Evolutionary conservation across 371 early-diverging fungal species (phyloP), one percentile per base, ranked within the genome.

Genomic region (Rhizopus stolonifer): DNA sequence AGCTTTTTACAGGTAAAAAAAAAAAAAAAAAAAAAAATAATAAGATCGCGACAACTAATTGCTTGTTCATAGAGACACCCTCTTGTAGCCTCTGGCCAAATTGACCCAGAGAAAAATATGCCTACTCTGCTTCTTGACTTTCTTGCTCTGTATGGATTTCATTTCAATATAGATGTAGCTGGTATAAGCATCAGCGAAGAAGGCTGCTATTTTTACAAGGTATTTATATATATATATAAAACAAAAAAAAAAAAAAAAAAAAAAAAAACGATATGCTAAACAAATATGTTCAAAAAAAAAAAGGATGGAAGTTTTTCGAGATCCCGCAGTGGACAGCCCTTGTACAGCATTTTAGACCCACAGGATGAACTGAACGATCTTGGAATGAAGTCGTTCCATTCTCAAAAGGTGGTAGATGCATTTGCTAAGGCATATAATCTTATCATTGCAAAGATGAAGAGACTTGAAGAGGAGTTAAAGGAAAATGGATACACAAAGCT

Each of bases 41-140:
- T 46, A 38, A 36, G 33, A 23, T 13, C 1, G 22, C 13, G 11
- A 43, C 17, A 47, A 17, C 13, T 18, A 10, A 19, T 31, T 45
- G 8, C 10, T 39, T 14, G 33, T 15, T 7, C 14, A 80, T 54
- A 75, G 83, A 74, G 88, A 72, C 98, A 99, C 65, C 98, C 98
- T 0, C 69, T 81, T 26, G 56, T 97, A 0, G 84, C 80, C 56
- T 61, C 79, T 3, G 78, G 86, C 7, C 61, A 68, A 5, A 87
- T 96, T 9, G 64, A 61, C 7, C 73, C 90, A 0, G 48, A 75
- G 43, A 78, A 90, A n/a, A 98, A 97, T 68, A 56, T 98, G 8
- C 97, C 95, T 10, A 77, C 87, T 1, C 67, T 99, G n/a, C 58
- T 99, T 31, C 60, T 97, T 14, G 99, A 99, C 62, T 94, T 98